Evolutionary conservation across 306 rosid genomes (phyloP), one percentile per base, ranked within the genome.

Genomic region (Spatholobus suberectus): DNA sequence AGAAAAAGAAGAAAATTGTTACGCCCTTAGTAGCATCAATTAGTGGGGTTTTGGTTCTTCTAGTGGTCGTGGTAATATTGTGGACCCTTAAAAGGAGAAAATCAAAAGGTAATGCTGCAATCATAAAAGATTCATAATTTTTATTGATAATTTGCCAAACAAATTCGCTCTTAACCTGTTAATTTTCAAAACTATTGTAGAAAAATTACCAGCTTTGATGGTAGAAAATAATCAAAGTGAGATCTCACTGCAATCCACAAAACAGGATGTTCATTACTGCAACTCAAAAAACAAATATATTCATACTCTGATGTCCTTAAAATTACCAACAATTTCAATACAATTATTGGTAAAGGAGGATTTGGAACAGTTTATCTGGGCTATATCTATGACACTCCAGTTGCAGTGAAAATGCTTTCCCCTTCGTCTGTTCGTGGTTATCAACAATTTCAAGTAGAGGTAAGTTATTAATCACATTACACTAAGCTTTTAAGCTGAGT

Each of bases 271-370:
- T 0, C 38, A 26, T 37, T 41, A 5, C 38, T 79, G 3, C 65
- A 69, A 32, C n/a, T 11, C 0, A 41, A 8, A 27, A 79, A 73
- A 8, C 61, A 69, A 74, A 76, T 81, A 54, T 88, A 83, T 38
- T 81, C 88, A 35, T 78, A 75, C 73, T 20, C 81, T 2, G 86
- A 89, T 14, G 37, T 85, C 57, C 9, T 44, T n/a, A 26, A 35
- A 40, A 78, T 90, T 20, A 90, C 94, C 59, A 83, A 85, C 76
- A 85, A 88, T 58, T 81, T 87, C 38, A 54, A 43, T 18, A 85
- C 44, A 17, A n/a, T 75, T 78, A 32, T 88, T 2, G 92, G 88
- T 2, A 81, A 76, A 34, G 90, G 92, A 54, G 89, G 91, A 34
- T 90, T 85, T 20, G 88, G 92, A 65, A 67, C 76, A 21, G 90